These are phyloP conservation scores for Chaetomium strumarium DNA, from an alignment of 2,329 filamentous ascomycete genomes.

Conservation along the genomic window DNA sequence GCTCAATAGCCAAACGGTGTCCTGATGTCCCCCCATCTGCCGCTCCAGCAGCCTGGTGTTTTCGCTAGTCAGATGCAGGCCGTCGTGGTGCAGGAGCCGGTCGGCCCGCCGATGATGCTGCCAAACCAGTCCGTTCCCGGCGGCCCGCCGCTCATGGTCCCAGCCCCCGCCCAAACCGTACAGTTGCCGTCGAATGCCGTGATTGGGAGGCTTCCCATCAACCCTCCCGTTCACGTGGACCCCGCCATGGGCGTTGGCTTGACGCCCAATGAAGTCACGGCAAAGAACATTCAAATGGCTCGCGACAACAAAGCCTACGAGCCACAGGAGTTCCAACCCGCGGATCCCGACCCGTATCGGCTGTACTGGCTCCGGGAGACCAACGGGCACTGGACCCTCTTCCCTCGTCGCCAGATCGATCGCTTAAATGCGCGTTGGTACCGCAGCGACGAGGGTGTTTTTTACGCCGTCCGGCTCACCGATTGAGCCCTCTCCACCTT, in stretches of 20 bases:
- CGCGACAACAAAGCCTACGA: conserved; percentile 45
- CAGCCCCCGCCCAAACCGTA: conserved; percentile 2
- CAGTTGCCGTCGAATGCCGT: conserved; percentile 36
- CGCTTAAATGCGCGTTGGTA: conserved; percentile 54
- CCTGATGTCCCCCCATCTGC: conserved; percentile 17
- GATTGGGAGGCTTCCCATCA: conserved; percentile 7
- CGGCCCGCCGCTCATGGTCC: conserved; percentile 5
- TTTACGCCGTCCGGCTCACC: conserved; percentile 50
- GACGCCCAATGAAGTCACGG: conserved; percentile 42
- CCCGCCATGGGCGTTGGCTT: conserved; percentile 46
- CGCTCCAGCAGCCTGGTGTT: not conserved
- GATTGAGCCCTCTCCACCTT: not conserved
- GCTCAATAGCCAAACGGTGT: conserved; percentile 16
- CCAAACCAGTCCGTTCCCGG: conserved; percentile 6
- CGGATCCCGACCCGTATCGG: conserved; percentile 53
- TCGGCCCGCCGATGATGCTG: conserved; percentile 18
- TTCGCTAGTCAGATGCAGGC: conserved; percentile 14
- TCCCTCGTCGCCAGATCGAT: conserved; percentile 56
- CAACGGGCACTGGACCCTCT: conserved; percentile 54
- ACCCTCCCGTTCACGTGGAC: conserved; percentile 36
- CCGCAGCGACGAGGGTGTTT: conserved; percentile 49
- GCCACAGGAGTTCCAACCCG: conserved; percentile 58
- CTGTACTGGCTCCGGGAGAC: conserved; percentile 58
- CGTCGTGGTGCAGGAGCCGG: conserved; percentile 24
- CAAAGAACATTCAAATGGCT: conserved; percentile 45